These are phyloP conservation scores for Hypoxylon trugodes DNA, from an alignment of 495 filamentous ascomycete genomes.

Conservation along the genomic window DNA sequence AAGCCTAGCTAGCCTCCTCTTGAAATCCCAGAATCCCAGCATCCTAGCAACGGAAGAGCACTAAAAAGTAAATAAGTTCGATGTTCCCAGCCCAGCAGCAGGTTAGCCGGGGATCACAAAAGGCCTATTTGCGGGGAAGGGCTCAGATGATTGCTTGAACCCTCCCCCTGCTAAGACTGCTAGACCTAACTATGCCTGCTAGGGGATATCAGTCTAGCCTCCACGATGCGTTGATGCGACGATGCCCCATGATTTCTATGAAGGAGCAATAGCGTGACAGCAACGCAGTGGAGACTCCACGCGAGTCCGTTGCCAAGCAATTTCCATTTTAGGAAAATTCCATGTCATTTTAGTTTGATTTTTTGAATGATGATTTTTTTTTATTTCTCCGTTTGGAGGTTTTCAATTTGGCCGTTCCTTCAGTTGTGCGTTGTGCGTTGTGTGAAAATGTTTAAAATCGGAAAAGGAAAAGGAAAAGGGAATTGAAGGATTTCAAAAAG, in stretches of 20 bases:
- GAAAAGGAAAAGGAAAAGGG: too few relatives aligned
- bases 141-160: slow-evolving; percentile 12
- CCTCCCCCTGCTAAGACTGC: background rate
- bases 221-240: slow-evolving; percentile 35
- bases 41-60: too few relatives aligned
- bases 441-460: background rate
- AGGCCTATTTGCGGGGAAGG: slow-evolving; percentile 31
- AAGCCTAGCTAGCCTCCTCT: too few relatives aligned
- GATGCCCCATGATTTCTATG: slow-evolving; percentile 33
- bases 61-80: background rate
- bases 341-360: slow-evolving; percentile 1
- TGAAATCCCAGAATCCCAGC: too few relatives aligned
- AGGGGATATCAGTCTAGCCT: too few relatives aligned
- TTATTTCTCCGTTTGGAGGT: slow-evolving; percentile 2
- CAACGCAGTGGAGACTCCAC: slow-evolving; percentile 37
- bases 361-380: slow-evolving; percentile 4
- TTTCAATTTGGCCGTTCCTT: background rate
- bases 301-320: slow-evolving; percentile 23
- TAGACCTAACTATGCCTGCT: too few relatives aligned
- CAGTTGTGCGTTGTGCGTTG: background rate
- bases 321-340: slow-evolving; percentile 19
- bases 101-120: slow-evolving; percentile 32
- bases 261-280: slow-evolving; percentile 25
- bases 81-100: slow-evolving; percentile 4
- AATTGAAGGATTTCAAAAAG: too few relatives aligned